Evolutionary conservation across 1,284 basidiomycete species (phyloP), one percentile per base, ranked within the genome.

Genomic region (Kwoniella shivajii): DNA sequence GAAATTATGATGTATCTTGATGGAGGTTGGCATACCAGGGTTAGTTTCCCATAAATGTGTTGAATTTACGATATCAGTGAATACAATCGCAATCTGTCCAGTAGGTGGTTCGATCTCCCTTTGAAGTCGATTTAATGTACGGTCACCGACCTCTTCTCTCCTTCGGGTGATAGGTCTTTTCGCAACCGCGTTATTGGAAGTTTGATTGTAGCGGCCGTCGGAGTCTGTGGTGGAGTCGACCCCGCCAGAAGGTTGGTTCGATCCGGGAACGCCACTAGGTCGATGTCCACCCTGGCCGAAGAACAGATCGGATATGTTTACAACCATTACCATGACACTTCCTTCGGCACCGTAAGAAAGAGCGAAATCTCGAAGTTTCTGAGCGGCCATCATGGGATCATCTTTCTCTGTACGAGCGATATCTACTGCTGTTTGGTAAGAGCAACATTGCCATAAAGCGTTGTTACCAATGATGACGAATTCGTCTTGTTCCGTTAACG

Each of bases 31-130:
- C 95, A 99, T 99, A 4, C 94, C 94, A 0, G 88, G 86, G 71
- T 99, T 99, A 46, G 88, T 88, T 73, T 99, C 96, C 96, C 96
- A 99, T 2, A 99, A 81, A 59, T 90, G 88, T 0, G 96, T 99
- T 60, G 96, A 99, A 69, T 98, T 98, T 50, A 90, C 87, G 67
- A 99, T 98, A 80, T 99, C 96, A 18, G 95, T 99, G 78, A 99
- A 99, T 22, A 96, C 95, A 50, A 99, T 84, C 16, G 94, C 90
- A 37, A 99, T 81, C 70, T 92, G 88, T 0, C 96, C 96, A 4
- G 82, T 85, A 0, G 96, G 96, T 0, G 96, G 86, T 2, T 88
- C 82, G 48, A 97, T 88, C 72, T 98, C 94, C 43, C 84, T 83
- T 52, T 88, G 86, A 30, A 99, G 80, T 39, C 83, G 74, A 53